Percentiles rank a stretch among this genome's conserved stretches.
Evolutionary conservation across 345 rosid genomes (phyloP).

Genomic region (Capsella bursapastoris): DNA sequence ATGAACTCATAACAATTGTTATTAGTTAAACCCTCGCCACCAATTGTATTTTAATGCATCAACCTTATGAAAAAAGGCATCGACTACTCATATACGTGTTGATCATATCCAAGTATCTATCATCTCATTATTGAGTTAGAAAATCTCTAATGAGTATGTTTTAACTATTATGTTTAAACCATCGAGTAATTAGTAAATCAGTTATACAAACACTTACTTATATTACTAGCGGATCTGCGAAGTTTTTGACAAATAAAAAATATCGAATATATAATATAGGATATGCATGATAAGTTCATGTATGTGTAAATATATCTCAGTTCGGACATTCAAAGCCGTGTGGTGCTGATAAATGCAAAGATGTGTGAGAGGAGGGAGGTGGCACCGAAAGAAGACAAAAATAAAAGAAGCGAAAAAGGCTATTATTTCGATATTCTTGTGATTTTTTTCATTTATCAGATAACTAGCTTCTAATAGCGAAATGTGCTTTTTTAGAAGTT

Average conservation of each 20-base stretch:
- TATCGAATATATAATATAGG: background rate
- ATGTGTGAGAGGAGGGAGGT: constrained; percentile 38
- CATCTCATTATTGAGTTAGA: background rate
- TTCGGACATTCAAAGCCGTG: constrained; percentile 38
- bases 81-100: background rate
- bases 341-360: constrained; percentile 45
- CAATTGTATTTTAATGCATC: too few species aligned
- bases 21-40: too few species aligned
- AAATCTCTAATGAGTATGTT: background rate
- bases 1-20: background rate
- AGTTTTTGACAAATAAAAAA: constrained; percentile 1
- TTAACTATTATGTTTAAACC: background rate
- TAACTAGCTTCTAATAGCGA: constrained; percentile 9
- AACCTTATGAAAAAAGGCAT: background rate
- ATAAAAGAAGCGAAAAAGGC: constrained; percentile 15
- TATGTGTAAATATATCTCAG: constrained; percentile 18
- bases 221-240: background rate
- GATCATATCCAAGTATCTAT: background rate
- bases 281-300: constrained; percentile 18
- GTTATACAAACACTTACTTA: background rate
- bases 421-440: constrained; percentile 15
- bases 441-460: constrained; percentile 19
- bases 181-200: constrained; percentile 12
- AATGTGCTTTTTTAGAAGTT: background rate
- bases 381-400: constrained; percentile 50